A percentile compares a stretch with the other conserved stretches of the same genome.
Evolutionary conservation across 106 monocot genomes (phyloP).

Genomic region (Apostasia shenzhenica): DNA sequence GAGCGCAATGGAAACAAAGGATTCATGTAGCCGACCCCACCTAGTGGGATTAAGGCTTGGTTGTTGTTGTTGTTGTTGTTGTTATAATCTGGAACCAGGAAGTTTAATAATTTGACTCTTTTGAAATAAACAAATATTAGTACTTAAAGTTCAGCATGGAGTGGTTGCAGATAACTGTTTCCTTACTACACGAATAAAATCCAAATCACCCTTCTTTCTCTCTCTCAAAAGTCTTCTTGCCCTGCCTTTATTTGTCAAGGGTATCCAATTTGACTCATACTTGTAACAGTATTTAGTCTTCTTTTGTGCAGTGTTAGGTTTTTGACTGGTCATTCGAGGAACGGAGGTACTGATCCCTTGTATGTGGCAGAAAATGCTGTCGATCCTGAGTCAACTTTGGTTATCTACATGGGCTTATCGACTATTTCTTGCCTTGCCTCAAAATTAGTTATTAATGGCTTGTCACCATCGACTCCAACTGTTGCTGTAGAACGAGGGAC

Average conservation of each 20-base stretch:
- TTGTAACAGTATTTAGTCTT: not conserved
- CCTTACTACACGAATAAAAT: no score
- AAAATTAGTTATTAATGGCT: slow-evolving; percentile 64
- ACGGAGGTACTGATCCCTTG: slow-evolving; percentile 84
- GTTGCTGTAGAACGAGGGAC: slow-evolving; percentile 96
- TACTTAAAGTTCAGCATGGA: no score
- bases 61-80: no score
- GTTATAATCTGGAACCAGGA: no score
- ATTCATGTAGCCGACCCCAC: no score
- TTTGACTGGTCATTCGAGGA: slow-evolving; percentile 91
- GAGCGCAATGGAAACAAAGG: no score
- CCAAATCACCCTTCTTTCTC: no score
- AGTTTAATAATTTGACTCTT: no score
- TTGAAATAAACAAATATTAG: no score
- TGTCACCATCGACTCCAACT: slow-evolving; percentile 65
- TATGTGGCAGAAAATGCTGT: slow-evolving; percentile 74
- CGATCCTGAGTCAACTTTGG: slow-evolving; percentile 81
- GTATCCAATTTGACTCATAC: not conserved
- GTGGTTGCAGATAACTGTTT: no score
- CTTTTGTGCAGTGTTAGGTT: slow-evolving; percentile 69
- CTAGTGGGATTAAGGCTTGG: no score
- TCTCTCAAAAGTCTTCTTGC: no score
- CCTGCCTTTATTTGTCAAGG: not conserved
- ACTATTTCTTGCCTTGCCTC: slow-evolving; percentile 67
- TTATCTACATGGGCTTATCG: slow-evolving; percentile 94